Evolutionary conservation across 768 basidiomycete species (phyloP).

Genomic region (Mycena chlorophos): DNA sequence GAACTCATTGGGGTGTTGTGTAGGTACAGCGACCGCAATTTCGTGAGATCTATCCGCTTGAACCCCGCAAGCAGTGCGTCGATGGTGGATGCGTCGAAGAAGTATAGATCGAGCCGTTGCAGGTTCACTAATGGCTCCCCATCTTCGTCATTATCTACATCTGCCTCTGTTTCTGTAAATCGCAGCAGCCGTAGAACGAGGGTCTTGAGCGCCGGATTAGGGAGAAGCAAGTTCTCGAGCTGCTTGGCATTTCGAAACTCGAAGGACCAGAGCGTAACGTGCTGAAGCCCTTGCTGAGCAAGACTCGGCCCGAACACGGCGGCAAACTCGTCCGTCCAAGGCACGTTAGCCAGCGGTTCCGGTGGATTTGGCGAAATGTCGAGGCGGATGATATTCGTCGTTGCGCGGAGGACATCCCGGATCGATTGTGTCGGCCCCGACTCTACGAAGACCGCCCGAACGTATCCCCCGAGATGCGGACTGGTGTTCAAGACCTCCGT

Average conservation of each 20-base stretch:
- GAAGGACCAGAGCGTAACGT: constrained; percentile 14
- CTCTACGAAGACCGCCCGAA: constrained; percentile 12
- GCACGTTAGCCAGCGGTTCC: not conserved
- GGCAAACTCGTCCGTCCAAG: not conserved
- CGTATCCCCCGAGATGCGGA: constrained; percentile 10
- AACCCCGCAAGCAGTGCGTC: constrained; percentile 4
- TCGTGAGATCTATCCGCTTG: constrained; percentile 8
- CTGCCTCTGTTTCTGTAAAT: not conserved
- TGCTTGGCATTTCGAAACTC: constrained; percentile 5
- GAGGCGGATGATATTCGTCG: constrained; percentile 4
- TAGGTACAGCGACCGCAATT: constrained; percentile 9
- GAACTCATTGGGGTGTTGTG: constrained; percentile 14
- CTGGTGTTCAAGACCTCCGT: not conserved
- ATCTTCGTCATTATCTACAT: not conserved
- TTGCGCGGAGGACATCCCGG: constrained; percentile 3
- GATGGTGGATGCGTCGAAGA: not conserved
- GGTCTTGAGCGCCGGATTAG: constrained; percentile 6
- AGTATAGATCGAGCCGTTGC: constrained; percentile 13
- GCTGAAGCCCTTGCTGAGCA: constrained; percentile 4
- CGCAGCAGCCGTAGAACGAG: constrained; percentile 8
- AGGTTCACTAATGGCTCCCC: not conserved
- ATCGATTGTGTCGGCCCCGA: not conserved
- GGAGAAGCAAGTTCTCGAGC: constrained; percentile 3
- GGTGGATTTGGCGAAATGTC: not conserved
- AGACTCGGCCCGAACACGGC: not conserved